Conservation (phyloP, 2,329 filamentous ascomycete genomes). For the Elsinoe necatrix region DNA sequence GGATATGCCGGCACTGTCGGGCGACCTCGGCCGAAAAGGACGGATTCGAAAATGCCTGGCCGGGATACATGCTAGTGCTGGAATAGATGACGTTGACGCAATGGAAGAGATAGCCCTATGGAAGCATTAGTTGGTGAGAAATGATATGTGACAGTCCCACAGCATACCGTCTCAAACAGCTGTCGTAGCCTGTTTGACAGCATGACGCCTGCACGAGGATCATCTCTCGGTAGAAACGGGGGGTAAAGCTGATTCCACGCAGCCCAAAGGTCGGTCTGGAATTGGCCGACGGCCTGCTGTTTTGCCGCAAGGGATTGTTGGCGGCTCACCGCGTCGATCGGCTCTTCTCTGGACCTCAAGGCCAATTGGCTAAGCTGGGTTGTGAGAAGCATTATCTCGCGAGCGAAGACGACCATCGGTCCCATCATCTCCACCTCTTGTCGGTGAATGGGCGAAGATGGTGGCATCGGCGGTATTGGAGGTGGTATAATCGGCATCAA, state of each 20-base stretch:
- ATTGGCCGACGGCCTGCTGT: constrained; percentile 21
- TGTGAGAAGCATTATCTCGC: constrained; percentile 3
- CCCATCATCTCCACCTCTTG: constrained; percentile 12
- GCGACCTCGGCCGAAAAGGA: constrained; percentile 36
- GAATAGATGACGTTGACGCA: constrained; percentile 39
- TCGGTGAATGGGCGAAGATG: not conserved
- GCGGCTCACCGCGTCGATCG: not conserved
- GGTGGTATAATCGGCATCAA: not conserved
- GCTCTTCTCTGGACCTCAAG: not conserved
- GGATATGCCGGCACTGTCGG: constrained; percentile 37
- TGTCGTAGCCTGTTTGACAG: constrained; percentile 22
- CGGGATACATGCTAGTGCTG: constrained; percentile 46
- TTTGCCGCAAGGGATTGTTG: constrained; percentile 19
- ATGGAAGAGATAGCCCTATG: constrained; percentile 14
- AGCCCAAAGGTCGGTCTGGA: constrained; percentile 25
- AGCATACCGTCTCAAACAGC: constrained; percentile 38
- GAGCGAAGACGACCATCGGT: not conserved
- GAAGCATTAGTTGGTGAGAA: not conserved
- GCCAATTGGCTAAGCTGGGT: constrained; percentile 8
- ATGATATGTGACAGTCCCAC: constrained; percentile 21
- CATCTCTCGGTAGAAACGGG: constrained; percentile 21
- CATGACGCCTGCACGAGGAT: constrained; percentile 26
- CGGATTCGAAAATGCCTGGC: constrained; percentile 37
- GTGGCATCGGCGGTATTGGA: constrained; percentile 11
- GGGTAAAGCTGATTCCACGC: constrained; percentile 27